Evolutionary conservation across 257 asterid species (phyloP).

Genomic region (Hygrophila difformis): DNA sequence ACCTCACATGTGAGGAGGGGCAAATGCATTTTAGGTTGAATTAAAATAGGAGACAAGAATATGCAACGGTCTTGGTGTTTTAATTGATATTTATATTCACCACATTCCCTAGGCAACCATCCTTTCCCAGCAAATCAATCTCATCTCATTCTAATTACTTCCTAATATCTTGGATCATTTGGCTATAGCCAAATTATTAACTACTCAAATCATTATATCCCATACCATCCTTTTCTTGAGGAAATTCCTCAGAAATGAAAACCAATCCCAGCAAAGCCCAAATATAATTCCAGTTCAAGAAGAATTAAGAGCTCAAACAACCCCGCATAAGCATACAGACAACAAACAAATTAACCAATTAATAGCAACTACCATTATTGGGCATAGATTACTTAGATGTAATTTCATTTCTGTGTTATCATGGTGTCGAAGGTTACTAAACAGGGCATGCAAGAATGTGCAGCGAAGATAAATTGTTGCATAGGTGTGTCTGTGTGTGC

Average conservation of each 20-base stretch:
- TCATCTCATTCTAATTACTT: not conserved
- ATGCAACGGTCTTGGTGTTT: not conserved
- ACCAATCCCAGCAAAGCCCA: too few species aligned
- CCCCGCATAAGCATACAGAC: not conserved
- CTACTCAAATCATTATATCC: too few species aligned
- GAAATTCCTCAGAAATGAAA: not conserved
- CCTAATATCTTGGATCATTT: too few species aligned
- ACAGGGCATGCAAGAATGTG: not conserved
- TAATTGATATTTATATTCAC: too few species aligned
- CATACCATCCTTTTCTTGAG: not conserved
- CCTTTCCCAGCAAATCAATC: not conserved
- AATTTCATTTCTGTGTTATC: too few species aligned
- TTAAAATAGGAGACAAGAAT: not conserved
- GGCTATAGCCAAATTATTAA: too few species aligned
- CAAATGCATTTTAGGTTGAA: not conserved
- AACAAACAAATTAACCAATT: not conserved
- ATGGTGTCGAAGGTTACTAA: too few species aligned
- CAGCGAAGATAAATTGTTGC: not conserved
- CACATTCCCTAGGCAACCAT: too few species aligned
- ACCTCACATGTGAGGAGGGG: not conserved
- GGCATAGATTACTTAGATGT: too few species aligned
- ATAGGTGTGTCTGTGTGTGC: not conserved
- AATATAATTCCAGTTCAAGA: too few species aligned
- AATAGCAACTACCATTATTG: not conserved
- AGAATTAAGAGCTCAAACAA: not conserved